These are phyloP conservation scores for Suhomyces faveliae DNA, from an alignment of 805 yeast genomes.

Conservation along the genomic window DNA sequence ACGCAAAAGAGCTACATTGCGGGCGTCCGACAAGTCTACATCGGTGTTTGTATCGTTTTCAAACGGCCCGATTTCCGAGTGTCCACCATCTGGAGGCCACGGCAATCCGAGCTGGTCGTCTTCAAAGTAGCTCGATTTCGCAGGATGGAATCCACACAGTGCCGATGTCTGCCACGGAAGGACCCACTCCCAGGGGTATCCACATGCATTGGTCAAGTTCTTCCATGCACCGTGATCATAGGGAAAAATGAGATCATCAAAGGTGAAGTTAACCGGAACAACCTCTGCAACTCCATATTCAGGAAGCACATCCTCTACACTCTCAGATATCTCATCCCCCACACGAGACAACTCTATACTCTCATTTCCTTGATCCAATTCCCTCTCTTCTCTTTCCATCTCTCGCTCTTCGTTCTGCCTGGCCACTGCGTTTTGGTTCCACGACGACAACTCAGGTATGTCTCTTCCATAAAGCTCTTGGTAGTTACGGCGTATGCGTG, in stretches of 20 bases:
- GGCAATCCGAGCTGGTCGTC: constrained; percentile 67
- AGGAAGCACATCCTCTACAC: no score
- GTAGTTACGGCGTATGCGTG: constrained; percentile 46
- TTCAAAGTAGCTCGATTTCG: constrained; percentile 47
- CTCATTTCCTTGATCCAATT: no score
- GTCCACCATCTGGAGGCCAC: constrained; percentile 92
- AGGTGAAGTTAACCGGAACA: constrained; percentile 42
- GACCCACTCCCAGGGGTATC: constrained; percentile 65
- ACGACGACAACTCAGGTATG: constrained; percentile 47
- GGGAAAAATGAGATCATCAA: constrained; percentile 77
- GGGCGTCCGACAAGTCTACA: constrained; percentile 6
- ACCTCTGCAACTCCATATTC: no score
- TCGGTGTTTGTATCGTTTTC: constrained; percentile 11
- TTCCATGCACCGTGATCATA: constrained; percentile 66
- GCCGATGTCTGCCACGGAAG: constrained; percentile 68
- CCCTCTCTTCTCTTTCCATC: no score
- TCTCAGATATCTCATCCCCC: no score
- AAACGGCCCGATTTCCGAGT: constrained; percentile 26
- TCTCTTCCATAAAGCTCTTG: constrained; percentile 35
- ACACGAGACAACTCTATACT: no score
- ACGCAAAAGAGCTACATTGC: constrained; percentile 25
- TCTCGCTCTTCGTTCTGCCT: constrained; percentile 13
- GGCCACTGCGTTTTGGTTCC: constrained; percentile 33
- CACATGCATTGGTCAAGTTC: constrained; percentile 56
- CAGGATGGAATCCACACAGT: constrained; percentile 55